Percentiles rank a stretch among this genome's conserved stretches.
Evolutionary conservation across 352 stramenopile species (phyloP).

Genomic region (Globisporangium sylvaticum): DNA sequence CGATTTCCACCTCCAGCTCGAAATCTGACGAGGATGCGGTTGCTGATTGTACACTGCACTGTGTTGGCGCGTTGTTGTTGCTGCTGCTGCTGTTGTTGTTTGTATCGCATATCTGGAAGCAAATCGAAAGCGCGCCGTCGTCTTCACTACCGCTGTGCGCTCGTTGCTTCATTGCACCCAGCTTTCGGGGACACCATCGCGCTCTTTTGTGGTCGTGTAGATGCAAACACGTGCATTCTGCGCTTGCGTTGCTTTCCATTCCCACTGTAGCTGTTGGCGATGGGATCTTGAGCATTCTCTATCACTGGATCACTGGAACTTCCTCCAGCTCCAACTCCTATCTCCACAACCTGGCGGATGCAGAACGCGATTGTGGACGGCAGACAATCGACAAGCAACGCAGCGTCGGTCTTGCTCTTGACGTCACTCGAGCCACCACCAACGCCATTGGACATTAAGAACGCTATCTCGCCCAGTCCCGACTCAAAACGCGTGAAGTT

Average conservation of each 20-base stretch:
- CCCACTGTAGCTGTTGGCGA: neutral
- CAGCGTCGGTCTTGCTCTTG: conserved; percentile 14
- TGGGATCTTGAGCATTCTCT: neutral
- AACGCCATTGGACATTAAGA: conserved; percentile 29
- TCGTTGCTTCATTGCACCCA: neutral
- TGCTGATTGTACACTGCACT: neutral
- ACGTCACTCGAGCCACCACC: conserved; percentile 5
- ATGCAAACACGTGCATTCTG: conserved; percentile 35
- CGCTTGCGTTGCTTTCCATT: conserved; percentile 9
- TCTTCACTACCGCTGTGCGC: neutral
- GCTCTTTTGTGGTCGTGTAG: conserved; percentile 20
- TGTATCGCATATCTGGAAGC: conserved; percentile 29
- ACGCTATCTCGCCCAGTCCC: conserved; percentile 42
- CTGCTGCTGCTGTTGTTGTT: neutral
- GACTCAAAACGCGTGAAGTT: conserved; percentile 37
- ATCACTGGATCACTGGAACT: neutral
- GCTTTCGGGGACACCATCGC: neutral
- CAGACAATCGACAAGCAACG: conserved; percentile 23
- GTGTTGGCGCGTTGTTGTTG: neutral
- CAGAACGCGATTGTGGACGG: conserved; percentile 33
- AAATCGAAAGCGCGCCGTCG: conserved; percentile 17
- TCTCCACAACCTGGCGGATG: conserved; percentile 34
- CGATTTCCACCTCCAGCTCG: conserved; percentile 23
- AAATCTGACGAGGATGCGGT: conserved; percentile 1
- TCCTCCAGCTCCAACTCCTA: neutral